These are phyloP conservation scores for Aegilops bicornis DNA, from an alignment of 176 grass and related monocot genomes.

Conservation along the genomic window DNA sequence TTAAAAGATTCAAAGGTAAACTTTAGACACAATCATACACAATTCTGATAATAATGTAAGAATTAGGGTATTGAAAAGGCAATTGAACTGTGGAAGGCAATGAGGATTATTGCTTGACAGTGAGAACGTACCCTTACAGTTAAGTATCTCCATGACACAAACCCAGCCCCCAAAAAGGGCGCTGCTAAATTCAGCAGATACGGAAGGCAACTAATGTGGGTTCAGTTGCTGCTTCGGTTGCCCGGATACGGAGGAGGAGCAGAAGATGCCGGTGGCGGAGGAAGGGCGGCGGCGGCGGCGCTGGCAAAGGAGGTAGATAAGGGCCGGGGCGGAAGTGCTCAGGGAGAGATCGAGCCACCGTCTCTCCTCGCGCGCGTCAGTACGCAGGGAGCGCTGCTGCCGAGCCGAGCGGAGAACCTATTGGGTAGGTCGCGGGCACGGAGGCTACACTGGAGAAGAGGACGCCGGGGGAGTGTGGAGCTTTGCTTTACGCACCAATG, in stretches of 20 bases:
- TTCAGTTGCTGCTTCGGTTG: not conserved
- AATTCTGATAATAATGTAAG: not conserved
- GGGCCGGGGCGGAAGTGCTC: too few species aligned
- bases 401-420: not conserved
- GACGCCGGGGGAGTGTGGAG: not conserved
- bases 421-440: not conserved
- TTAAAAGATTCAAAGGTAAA: not conserved
- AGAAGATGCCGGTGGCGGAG: not conserved
- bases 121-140: slow-evolving; percentile 7
- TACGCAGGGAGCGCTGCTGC: not conserved
- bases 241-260: not conserved
- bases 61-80: not conserved
- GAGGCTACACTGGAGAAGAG: not conserved
- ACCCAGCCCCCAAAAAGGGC: not conserved
- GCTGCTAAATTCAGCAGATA: not conserved
- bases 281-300: too few species aligned
- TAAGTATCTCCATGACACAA: slow-evolving; percentile 35
- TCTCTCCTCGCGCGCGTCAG: not conserved
- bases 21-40: not conserved
- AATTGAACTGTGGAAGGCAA: not conserved
- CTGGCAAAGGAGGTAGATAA: not conserved
- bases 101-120: not conserved
- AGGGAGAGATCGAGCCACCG: not conserved
- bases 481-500: not conserved
- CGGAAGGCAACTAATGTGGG: not conserved